Evolutionary conservation across 202 grass and related monocot genomes (phyloP), one percentile per base, ranked within the genome.

Genomic region (Saccharum hybrid): DNA sequence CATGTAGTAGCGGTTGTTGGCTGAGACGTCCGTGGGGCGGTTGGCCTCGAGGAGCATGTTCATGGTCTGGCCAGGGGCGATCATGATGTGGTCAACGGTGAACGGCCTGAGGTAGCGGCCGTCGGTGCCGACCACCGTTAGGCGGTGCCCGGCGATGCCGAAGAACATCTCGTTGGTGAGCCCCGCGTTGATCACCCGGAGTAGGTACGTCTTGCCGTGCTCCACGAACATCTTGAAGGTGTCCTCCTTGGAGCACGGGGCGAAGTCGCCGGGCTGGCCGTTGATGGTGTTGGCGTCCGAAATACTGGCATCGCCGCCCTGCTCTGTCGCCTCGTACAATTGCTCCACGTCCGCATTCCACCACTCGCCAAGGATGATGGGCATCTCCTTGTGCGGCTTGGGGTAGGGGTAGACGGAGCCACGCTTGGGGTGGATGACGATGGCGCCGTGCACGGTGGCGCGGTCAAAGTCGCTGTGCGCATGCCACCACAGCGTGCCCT

Each of bases 401-500:
- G 28, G 6, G 77, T 77, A 91, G 11, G 92, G 92, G 64, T 82
- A 88, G 73, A 63, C 49, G 18, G 16, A 37, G 39, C 87, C 81
- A 0, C 6, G 8, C 83, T 11, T 83, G 51, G 91, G 88, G 71
- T 90, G 71, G 71, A 93, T 72, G 41, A 93, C 70, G 30, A 93
- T 88, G 30, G 91, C 86, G 22, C 91, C 91, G 16, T 88, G 66
- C 51, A 94, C 59, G 3, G 91, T 90, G 34, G 46, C 65, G 39
- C 74, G 81, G 45, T 91, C 89, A 22, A 81, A 90, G 21, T 88
- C 87, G 43, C 75, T 90, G 80, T 92, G 90, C n/a, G 93, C 88
- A 4, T 94, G 92, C 87, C 92, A 94, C 92, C 90, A 94, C 2
- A 94, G 37, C 2, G 92, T 94, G 68, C 92, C 92, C 23, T 92